These are phyloP conservation scores for Periconia digitata DNA, from an alignment of 2,329 filamentous ascomycete genomes.

Conservation along the genomic window DNA sequence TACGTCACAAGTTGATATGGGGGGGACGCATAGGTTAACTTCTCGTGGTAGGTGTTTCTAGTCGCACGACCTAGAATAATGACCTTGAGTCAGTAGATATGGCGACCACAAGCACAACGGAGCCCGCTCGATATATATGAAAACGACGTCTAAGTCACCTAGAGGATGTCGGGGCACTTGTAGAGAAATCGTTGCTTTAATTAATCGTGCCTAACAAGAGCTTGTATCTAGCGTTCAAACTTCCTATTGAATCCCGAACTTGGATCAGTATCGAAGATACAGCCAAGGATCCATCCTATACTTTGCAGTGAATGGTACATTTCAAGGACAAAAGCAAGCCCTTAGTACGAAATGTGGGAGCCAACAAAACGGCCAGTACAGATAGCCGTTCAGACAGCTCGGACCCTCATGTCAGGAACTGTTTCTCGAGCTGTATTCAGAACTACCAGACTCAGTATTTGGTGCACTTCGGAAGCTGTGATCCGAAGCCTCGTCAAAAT, in stretches of 20 bases:
- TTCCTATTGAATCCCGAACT: background rate
- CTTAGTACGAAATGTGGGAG: conserved; percentile 36
- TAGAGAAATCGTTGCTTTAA: background rate
- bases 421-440: conserved; percentile 19
- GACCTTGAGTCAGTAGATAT: too few species aligned
- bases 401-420: conserved; percentile 30
- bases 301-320: background rate
- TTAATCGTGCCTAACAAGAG: background rate
- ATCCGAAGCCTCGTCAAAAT: conserved; percentile 21
- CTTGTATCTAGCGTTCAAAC: background rate
- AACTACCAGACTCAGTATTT: conserved; percentile 28
- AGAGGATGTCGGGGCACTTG: too few species aligned
- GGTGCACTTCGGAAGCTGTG: conserved; percentile 29
- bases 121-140: too few species aligned
- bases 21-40: too few species aligned
- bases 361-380: conserved; percentile 37
- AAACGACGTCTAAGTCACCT: too few species aligned
- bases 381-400: conserved; percentile 25
- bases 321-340: conserved; percentile 38
- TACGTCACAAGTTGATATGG: too few species aligned
- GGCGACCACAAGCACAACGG: too few species aligned
- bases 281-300: background rate
- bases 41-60: too few species aligned
- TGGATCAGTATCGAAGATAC: background rate
- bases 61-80: too few species aligned